Percentiles rank a stretch among this genome's conserved stretches.
These are phyloP conservation scores for Elaeagnus macrophylla DNA, from an alignment of 306 rosid species.

Conservation along the genomic window DNA sequence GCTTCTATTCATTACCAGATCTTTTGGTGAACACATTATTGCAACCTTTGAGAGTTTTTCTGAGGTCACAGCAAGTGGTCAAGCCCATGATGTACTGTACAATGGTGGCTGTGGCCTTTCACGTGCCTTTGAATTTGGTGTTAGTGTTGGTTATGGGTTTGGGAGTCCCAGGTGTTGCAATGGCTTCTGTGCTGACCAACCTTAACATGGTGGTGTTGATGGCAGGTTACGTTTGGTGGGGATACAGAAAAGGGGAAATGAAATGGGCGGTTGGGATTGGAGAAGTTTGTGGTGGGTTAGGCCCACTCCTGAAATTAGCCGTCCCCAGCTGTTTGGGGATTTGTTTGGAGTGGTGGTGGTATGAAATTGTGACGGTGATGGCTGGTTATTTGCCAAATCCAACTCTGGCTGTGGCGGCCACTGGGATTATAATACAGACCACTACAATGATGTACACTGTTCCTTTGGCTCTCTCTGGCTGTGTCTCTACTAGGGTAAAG, in stretches of 20 bases:
- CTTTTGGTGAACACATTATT: slow-evolving; percentile 58
- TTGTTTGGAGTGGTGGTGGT: slow-evolving; percentile 99
- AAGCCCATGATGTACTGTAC: slow-evolving; percentile 87
- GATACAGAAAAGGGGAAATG: slow-evolving; percentile 28
- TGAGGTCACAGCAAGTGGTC: slow-evolving; percentile 70
- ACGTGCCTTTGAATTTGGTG: slow-evolving; percentile 57
- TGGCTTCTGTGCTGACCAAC: slow-evolving; percentile 80
- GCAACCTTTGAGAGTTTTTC: slow-evolving; percentile 62
- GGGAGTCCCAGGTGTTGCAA: slow-evolving; percentile 80
- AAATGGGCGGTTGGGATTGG: slow-evolving; percentile 39
- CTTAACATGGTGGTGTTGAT: slow-evolving; percentile 62
- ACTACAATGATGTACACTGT: slow-evolving; percentile 97
- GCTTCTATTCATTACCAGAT: slow-evolving; percentile 74
- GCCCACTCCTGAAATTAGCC: slow-evolving; percentile 52
- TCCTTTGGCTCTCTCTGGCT: slow-evolving; percentile 94
- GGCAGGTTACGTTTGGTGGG: slow-evolving; percentile 50
- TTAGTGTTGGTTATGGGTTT: slow-evolving; percentile 40
- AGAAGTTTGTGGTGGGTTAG: slow-evolving; percentile 39
- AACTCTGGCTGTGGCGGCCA: slow-evolving; percentile 75
- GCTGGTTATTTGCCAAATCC: slow-evolving; percentile 83
- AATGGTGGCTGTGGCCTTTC: slow-evolving; percentile 53
- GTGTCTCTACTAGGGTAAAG: slow-evolving; percentile 85
- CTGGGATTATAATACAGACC: slow-evolving; percentile 90
- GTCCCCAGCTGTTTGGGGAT: slow-evolving; percentile 88
- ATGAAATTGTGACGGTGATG: slow-evolving; percentile 77